These are phyloP conservation scores for Selaginella tamariscina DNA, from an alignment of 75 land plant genomes.

Conservation along the genomic window DNA sequence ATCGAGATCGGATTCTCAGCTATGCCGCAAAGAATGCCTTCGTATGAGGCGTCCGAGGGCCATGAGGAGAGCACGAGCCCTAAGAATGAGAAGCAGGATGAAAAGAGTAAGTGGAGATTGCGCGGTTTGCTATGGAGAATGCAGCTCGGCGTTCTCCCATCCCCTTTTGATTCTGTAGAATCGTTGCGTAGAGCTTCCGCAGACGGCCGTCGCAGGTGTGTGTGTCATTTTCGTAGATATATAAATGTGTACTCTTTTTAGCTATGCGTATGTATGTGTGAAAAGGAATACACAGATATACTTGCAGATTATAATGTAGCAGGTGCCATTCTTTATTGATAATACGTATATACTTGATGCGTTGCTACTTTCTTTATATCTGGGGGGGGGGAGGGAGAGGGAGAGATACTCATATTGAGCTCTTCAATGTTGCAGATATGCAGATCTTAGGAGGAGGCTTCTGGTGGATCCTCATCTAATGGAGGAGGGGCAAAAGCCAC, in stretches of 20 bases:
- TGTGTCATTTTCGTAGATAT: not conserved
- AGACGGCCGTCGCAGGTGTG: not conserved
- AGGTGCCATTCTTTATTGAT: no score
- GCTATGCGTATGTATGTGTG: no score
- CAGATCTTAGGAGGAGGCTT: constrained; percentile 55
- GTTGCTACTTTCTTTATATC: no score
- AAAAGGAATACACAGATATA: no score
- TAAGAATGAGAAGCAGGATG: not conserved
- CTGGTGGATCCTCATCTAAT: constrained; percentile 63
- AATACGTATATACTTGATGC: no score
- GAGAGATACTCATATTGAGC: no score
- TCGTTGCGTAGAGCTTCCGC: not conserved
- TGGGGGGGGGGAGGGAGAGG: no score
- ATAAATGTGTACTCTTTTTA: no score
- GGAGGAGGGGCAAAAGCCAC: constrained; percentile 41
- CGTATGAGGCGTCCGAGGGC: not conserved
- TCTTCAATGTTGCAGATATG: constrained; percentile 59
- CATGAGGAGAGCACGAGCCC: not conserved
- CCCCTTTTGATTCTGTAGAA: not conserved
- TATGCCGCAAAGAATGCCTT: not conserved
- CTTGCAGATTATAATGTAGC: no score
- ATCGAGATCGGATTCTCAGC: no score
- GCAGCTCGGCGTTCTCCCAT: not conserved
- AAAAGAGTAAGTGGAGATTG: not conserved
- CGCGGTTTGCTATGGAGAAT: not conserved